Conservation (phyloP, 2,329 filamentous ascomycete species). For the Trichoderma semiorbis region DNA sequence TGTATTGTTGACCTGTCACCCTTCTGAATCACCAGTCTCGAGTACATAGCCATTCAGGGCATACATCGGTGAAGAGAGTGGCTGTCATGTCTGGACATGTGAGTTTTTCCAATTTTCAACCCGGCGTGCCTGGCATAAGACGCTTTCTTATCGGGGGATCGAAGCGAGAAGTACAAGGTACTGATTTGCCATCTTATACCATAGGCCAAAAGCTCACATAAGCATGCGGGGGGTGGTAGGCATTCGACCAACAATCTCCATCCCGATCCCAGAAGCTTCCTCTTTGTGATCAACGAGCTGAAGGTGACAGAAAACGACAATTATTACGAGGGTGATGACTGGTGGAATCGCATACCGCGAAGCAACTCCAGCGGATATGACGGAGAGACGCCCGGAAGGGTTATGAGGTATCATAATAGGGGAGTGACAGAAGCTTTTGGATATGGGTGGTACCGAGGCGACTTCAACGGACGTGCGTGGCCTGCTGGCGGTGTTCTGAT, state of each 20-base stretch:
- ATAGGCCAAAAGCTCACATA: neutral
- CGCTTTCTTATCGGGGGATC: neutral
- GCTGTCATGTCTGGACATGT: neutral
- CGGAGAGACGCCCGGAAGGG: slow-evolving; percentile 29
- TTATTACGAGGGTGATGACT: slow-evolving; percentile 24
- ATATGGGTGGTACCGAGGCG: slow-evolving; percentile 25
- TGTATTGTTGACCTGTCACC: neutral
- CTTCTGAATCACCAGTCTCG: neutral
- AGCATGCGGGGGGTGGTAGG: neutral
- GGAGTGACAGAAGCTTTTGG: slow-evolving; percentile 24
- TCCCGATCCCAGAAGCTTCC: slow-evolving; percentile 28
- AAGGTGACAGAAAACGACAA: neutral
- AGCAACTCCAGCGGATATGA: slow-evolving; percentile 23
- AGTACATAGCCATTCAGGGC: neutral
- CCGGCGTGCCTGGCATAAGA: neutral
- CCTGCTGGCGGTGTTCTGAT: neutral
- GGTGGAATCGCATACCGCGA: slow-evolving; percentile 34
- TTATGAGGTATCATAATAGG: slow-evolving; percentile 37
- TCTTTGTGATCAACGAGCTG: slow-evolving; percentile 40
- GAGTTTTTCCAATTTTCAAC: neutral
- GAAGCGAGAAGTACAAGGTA: neutral
- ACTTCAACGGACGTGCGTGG: neutral
- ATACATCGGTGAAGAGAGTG: neutral
- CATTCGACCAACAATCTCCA: neutral
- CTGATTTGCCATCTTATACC: neutral